Conservation (phyloP, 108 stramenopile genomes). For the Cyclotella atomus region DNA sequence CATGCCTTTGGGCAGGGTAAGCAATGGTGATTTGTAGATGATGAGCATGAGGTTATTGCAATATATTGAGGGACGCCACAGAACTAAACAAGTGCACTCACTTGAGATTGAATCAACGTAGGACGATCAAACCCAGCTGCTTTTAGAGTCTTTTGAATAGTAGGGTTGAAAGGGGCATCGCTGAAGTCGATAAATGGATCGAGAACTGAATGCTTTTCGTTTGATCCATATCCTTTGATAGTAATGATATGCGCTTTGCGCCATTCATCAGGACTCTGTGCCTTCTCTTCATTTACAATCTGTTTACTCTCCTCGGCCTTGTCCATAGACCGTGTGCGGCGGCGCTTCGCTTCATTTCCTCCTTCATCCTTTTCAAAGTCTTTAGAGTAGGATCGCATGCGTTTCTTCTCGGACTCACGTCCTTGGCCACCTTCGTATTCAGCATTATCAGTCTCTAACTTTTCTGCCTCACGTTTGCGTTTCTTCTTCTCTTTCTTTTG, state of each 20-base stretch:
- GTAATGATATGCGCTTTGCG: constrained; percentile 76
- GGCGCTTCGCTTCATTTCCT: constrained; percentile 39
- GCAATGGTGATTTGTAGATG: background rate
- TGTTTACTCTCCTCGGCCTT: constrained; percentile 65
- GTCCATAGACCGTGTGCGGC: constrained; percentile 89
- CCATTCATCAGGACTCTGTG: constrained; percentile 79
- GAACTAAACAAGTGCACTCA: constrained; percentile 19
- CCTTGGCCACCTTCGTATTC: constrained; percentile 55
- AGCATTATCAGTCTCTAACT: constrained; percentile 57
- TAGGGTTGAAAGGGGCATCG: constrained; percentile 76
- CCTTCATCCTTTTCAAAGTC: constrained; percentile 51
- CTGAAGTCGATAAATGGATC: constrained; percentile 78
- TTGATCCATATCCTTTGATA: constrained; percentile 65
- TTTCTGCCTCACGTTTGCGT: constrained; percentile 52
- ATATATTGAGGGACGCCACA: background rate
- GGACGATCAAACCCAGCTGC: constrained; percentile 86
- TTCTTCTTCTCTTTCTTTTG: constrained; percentile 59
- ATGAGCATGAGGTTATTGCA: background rate
- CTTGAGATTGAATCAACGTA: constrained; percentile 87
- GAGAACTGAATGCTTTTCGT: constrained; percentile 39
- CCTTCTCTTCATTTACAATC: constrained; percentile 46
- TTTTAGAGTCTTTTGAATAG: constrained; percentile 67
- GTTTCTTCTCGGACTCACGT: constrained; percentile 73
- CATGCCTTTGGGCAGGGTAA: constrained; percentile 55
- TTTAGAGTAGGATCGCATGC: constrained; percentile 79